Percentiles rank a stretch among this genome's conserved stretches.
These are phyloP conservation scores for Jacaranda mimosifolia DNA, from an alignment of 257 asterid species.

Conservation along the genomic window DNA sequence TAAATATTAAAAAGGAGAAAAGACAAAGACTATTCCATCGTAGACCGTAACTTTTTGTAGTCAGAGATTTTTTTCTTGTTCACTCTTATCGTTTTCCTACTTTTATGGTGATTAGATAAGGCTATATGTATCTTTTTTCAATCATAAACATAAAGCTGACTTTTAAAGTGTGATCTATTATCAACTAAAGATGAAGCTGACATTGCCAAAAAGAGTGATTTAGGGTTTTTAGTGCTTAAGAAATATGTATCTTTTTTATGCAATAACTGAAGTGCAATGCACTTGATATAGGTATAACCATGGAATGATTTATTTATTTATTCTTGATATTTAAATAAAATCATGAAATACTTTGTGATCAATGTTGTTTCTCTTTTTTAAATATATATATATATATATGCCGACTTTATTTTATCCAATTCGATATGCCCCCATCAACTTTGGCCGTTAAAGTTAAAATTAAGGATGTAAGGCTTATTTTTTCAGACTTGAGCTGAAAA, in stretches of 20 bases:
- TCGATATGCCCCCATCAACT: no score
- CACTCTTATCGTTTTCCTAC: slow-evolving; percentile 36
- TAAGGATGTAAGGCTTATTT: no score
- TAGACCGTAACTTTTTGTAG: background rate
- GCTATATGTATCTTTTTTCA: background rate
- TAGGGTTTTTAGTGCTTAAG: background rate
- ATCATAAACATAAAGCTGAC: slow-evolving; percentile 11
- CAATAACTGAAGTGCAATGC: background rate
- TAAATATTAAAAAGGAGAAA: slow-evolving; percentile 4
- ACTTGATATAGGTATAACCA: no score
- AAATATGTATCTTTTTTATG: background rate
- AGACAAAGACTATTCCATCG: background rate
- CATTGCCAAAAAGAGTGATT: background rate
- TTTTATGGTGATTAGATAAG: slow-evolving; percentile 1
- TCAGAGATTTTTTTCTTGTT: slow-evolving; percentile 19
- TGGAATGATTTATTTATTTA: no score
- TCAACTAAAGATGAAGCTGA: background rate
- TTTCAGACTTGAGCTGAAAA: no score
- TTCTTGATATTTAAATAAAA: no score
- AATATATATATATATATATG: no score
- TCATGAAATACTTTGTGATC: no score
- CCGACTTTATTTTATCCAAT: no score
- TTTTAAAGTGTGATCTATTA: slow-evolving; percentile 17
- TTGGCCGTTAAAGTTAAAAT: no score
- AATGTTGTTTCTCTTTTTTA: no score